Base-by-base conservation (phyloP, 2,329 filamentous ascomycete genomes). In the Ascochyta viciae-villosae region DNA sequence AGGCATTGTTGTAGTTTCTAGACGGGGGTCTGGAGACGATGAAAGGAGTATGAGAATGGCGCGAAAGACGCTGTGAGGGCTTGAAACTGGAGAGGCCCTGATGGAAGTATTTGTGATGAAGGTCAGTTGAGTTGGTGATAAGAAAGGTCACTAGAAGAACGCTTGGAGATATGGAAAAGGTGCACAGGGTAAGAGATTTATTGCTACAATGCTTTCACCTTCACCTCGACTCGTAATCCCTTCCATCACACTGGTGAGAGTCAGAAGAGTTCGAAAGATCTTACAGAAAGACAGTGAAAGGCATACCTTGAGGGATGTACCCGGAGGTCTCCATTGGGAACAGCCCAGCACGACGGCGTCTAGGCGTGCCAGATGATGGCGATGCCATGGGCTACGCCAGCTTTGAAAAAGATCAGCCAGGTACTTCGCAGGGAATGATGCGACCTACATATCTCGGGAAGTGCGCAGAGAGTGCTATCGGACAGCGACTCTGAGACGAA, bases 1-100 rank as follows among this genome's bases (percentile, higher is more conserved):
- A 35, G 42, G 8, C 49, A 52, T 52, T 15, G 33, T 40, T 46
- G 27, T 34, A 33, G 27, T 52, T 27, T 45, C 6, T 22, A 8
- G 29, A 12, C 6, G 24, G 27, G 19, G 40, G 35, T 45, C 10
- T 27, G 23, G 27, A 12, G 4, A 16, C 16, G 8, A 2, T 22
- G 7, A 22, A 8, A 4, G 8, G 19, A 15, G 34, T 39, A 46
- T 10, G 9, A 7, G 15, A 22, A 31, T 4, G 2, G 22, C 16
- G 34, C 16, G 22, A 10, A 34, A 16, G 15, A 13, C 3, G 7
- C 10, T 19, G 16, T 35, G 13, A 12, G 3, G 6, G 15, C 15
- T 40, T 4, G 15, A 26, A 10, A 4, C 0, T 35, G 6, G 26
- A 8, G 5, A 5, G 19, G n/a, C 22, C 10, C 1, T 15, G 29